Conservation (phyloP, 176 grass and related monocot genomes). For the Musa schizocarpa region DNA sequence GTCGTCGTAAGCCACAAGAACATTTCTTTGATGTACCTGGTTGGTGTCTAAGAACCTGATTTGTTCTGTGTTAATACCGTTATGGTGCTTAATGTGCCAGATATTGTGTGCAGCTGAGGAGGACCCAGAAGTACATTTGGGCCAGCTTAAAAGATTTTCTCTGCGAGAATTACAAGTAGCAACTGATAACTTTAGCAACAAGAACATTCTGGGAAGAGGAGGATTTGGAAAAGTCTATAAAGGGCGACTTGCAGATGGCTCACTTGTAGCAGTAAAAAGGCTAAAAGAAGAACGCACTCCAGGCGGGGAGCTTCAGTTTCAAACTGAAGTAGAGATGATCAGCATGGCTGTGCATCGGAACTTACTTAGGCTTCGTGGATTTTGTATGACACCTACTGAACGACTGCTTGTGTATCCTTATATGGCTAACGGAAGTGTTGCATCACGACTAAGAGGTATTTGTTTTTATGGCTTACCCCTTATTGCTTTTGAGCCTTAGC, state of each 20-base stretch:
- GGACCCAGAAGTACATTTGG: conserved; percentile 11
- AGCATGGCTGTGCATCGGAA: conserved; percentile 10
- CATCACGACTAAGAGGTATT: conserved; percentile 10
- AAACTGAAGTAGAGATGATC: conserved; percentile 15
- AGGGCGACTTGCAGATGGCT: conserved; percentile 11
- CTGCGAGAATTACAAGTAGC: conserved; percentile 9
- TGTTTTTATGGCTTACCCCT: background rate
- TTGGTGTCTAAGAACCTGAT: background rate
- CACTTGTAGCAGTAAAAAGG: conserved; percentile 16
- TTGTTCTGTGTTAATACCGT: background rate
- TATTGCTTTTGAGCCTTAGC: background rate
- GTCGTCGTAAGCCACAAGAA: conserved; percentile 11
- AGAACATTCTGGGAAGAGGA: conserved; percentile 10
- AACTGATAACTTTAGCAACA: conserved; percentile 13
- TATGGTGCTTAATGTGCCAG: background rate
- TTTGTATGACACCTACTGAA: conserved; percentile 13
- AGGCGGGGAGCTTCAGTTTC: conserved; percentile 5
- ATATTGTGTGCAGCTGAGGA: conserved; percentile 8
- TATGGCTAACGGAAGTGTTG: conserved; percentile 17
- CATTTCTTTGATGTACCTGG: conserved; percentile 15
- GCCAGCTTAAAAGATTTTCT: conserved; percentile 14
- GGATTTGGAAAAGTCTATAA: conserved; percentile 15
- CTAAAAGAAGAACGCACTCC: conserved; percentile 10
- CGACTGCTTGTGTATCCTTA: conserved; percentile 10
- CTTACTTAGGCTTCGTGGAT: conserved; percentile 10